Evolutionary conservation across 1,139 yeast species (phyloP).

Genomic region (Lodderomyces pseudojiufengensis): DNA sequence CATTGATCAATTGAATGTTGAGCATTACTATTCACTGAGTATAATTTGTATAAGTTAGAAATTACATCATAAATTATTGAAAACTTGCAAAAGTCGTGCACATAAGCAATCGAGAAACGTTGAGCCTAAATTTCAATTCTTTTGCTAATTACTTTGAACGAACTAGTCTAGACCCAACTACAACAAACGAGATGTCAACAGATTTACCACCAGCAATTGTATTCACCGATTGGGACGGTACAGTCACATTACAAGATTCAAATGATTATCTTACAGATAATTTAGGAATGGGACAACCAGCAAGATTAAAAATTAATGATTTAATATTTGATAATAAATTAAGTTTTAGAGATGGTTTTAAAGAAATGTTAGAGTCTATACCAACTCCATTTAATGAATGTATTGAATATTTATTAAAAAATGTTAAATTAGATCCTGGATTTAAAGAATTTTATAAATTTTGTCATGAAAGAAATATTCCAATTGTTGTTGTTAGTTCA

Average conservation of each 20-base stretch:
- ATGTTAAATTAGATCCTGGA: slow-evolving; percentile 85
- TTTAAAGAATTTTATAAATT: slow-evolving; percentile 77
- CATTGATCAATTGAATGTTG: no score
- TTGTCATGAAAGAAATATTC: slow-evolving; percentile 68
- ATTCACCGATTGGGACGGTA: slow-evolving; percentile 97
- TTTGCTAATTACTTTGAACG: no score
- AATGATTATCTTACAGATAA: slow-evolving; percentile 88
- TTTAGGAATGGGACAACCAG: slow-evolving; percentile 76
- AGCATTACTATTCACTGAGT: no score
- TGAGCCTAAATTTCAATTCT: no score
- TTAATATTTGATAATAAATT: slow-evolving; percentile 66
- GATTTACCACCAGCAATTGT: slow-evolving; percentile 58
- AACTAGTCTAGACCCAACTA: no score
- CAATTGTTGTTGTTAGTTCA: slow-evolving; percentile 75
- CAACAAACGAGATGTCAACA: slow-evolving; percentile 11
- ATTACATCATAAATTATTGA: no score
- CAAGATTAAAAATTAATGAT: slow-evolving; percentile 65
- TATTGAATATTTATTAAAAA: slow-evolving; percentile 55
- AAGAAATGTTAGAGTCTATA: slow-evolving; percentile 77
- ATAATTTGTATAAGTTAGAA: no score
- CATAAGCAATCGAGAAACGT: no score
- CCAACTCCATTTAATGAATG: slow-evolving; percentile 78
- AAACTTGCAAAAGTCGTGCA: no score
- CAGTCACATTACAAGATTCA: slow-evolving; percentile 87
- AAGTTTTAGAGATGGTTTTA: slow-evolving; percentile 79